Evolutionary conservation across 768 basidiomycete genomes (phyloP).

Genomic region (Podaxis sp.): DNA sequence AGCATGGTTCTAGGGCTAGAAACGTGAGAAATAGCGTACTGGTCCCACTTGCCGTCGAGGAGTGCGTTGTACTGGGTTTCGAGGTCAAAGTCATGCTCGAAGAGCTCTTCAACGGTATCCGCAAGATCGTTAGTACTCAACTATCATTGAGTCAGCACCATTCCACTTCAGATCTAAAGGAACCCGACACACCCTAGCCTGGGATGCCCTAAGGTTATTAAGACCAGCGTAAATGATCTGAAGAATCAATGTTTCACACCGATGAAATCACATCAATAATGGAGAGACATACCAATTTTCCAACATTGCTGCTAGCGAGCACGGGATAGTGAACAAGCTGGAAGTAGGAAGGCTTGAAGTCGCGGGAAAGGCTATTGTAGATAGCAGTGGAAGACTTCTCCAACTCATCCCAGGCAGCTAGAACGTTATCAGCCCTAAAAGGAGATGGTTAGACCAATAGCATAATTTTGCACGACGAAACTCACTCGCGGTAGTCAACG

Average conservation of each 20-base stretch:
- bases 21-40: conserved; percentile 35
- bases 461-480: conserved; percentile 4
- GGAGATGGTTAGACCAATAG: background rate
- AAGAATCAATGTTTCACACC: background rate
- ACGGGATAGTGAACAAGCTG: conserved; percentile 71
- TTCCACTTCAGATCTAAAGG: background rate
- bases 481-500: conserved; percentile 69
- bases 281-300: conserved; percentile 39
- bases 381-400: conserved; percentile 50
- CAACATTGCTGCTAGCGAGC: conserved; percentile 56
- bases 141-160: conserved; percentile 20
- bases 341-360: conserved; percentile 61
- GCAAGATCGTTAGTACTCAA: conserved; percentile 59
- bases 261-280: background rate
- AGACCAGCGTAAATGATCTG: conserved; percentile 55
- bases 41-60: conserved; percentile 66
- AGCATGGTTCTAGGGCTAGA: background rate
- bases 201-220: conserved; percentile 62
- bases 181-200: conserved; percentile 44
- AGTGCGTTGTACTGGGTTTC: conserved; percentile 61
- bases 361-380: conserved; percentile 49
- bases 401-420: conserved; percentile 50
- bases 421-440: conserved; percentile 55
- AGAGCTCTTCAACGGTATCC: conserved; percentile 52
- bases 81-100: conserved; percentile 61